Evolutionary conservation across 108 stramenopile species (phyloP).

Genomic region (Schizochytrium sp.): DNA sequence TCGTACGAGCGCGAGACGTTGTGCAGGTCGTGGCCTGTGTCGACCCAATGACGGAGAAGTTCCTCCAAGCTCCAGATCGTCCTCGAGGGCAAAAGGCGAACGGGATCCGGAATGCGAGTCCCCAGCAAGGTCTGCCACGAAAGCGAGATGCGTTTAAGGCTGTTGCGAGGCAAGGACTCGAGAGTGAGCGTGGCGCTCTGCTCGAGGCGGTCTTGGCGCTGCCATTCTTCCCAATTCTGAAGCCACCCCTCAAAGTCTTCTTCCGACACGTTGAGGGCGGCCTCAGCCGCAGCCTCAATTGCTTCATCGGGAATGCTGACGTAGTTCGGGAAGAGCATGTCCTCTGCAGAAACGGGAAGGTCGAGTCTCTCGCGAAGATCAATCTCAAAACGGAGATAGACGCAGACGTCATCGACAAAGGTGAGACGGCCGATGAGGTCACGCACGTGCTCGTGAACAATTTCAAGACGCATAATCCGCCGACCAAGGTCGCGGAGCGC

Average conservation of each 20-base stretch:
- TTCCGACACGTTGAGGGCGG: not conserved
- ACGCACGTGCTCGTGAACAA: not conserved
- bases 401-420: not conserved
- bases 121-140: not conserved
- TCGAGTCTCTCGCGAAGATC: not conserved
- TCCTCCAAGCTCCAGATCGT: not conserved
- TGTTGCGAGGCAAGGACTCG: not conserved
- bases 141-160: not conserved
- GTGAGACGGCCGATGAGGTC: not conserved
- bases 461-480: not conserved
- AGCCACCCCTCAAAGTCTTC: not conserved
- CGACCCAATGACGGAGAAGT: not conserved
- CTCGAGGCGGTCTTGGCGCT: slow-evolving; percentile 8
- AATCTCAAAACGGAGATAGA: slow-evolving; percentile 9
- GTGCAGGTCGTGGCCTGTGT: not conserved
- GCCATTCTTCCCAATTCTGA: not conserved
- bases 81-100: not conserved
- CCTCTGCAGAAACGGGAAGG: not conserved
- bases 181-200: not conserved
- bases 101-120: not conserved
- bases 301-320: not conserved
- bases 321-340: not conserved
- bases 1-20: not conserved
- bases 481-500: not conserved
- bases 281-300: not conserved